Evolutionary conservation across 2,329 filamentous ascomycete species (phyloP), one percentile per base, ranked within the genome.

Genomic region (Aureobasidium sp.): DNA sequence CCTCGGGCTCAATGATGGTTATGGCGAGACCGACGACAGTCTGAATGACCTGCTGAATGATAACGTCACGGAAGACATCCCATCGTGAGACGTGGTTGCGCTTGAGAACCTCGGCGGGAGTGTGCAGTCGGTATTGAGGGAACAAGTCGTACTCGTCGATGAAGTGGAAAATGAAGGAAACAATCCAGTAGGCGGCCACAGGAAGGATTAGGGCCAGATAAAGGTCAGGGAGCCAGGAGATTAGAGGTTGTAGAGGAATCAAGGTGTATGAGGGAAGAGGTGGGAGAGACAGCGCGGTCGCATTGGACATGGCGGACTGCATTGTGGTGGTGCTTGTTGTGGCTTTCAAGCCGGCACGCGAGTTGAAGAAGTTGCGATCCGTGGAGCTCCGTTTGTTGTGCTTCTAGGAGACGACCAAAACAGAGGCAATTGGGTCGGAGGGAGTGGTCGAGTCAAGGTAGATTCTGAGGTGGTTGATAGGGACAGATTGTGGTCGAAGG

Each of bases 1-100:
- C 87, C 46, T 83, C 79, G 3, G 87, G 84, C 69, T 97, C 94
- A 23, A 88, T 86, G 67, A 87, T 76, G 4, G 85, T 84, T 46
- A 97, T 77, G 3, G 84, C 74, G 61, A 87, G 74, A 42, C 88
- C 87, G 46, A 90, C 87, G 20, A 82, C 75, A 27, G 90, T 88
- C 78, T 99, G 94, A 53, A 99, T 89, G 64, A 93, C 74, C 73
- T 99, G 94, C 77, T 99, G 93, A 63, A 97, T 73, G 61, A 97
- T 78, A 68, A 97, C 93, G 79, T 97, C 93, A 73, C 90, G 87
- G 66, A 93, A 85, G 3, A 96, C 91, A 70, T 97, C 88, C 77
- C 84, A 90, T 65, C 91, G 85, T 51, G 89, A 84, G 59, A 91
- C 93, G 71, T 90, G 90, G 76, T 97, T 97, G 69, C 92, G 85